Percentiles rank a stretch among this genome's conserved stretches.
Evolutionary conservation across 495 filamentous ascomycete species (phyloP).

Genomic region (Apodospora peruviana): DNA sequence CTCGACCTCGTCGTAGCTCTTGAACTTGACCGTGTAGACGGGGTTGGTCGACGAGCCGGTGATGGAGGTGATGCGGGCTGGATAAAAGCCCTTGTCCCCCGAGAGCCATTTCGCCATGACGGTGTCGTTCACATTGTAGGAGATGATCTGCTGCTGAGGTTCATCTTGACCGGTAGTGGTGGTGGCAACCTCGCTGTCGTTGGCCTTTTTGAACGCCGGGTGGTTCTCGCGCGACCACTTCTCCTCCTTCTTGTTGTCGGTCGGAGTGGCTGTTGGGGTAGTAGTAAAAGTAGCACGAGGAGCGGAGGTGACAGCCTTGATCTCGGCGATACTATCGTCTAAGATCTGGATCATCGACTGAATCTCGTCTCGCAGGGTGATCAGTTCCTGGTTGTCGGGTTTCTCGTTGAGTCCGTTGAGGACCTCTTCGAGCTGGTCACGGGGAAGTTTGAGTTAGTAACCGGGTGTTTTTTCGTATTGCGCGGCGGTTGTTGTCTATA

Average conservation of each 20-base stretch:
- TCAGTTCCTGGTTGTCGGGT: slow-evolving; percentile 75
- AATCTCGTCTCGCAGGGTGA: slow-evolving; percentile 73
- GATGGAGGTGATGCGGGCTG: slow-evolving; percentile 86
- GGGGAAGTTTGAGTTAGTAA: too few species aligned
- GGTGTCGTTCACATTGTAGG: slow-evolving; percentile 82
- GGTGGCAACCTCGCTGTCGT: slow-evolving; percentile 18
- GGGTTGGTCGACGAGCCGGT: slow-evolving; percentile 84
- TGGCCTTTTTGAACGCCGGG: slow-evolving; percentile 57
- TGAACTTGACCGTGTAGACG: slow-evolving; percentile 91
- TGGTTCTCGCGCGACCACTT: slow-evolving; percentile 74
- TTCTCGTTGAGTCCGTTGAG: slow-evolving; percentile 71
- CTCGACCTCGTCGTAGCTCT: slow-evolving; percentile 80
- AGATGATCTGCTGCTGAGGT: slow-evolving; percentile 33
- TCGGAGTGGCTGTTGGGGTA: slow-evolving; percentile 42
- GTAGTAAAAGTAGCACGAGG: too few species aligned
- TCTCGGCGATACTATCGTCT: slow-evolving; percentile 74
- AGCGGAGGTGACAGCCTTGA: slow-evolving; percentile 40
- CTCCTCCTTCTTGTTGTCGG: slow-evolving; percentile 39
- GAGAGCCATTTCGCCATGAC: slow-evolving; percentile 87
- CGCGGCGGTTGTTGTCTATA: too few species aligned
- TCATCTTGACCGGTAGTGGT: slow-evolving; percentile 43
- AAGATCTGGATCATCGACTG: slow-evolving; percentile 76
- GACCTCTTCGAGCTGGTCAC: slow-evolving; percentile 88
- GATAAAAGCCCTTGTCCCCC: slow-evolving; percentile 86
- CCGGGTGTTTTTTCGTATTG: too few species aligned